phyloP scores from a whole-genome alignment of 164 flowering plant genomes.

The Cinnamomum chago region DNA sequence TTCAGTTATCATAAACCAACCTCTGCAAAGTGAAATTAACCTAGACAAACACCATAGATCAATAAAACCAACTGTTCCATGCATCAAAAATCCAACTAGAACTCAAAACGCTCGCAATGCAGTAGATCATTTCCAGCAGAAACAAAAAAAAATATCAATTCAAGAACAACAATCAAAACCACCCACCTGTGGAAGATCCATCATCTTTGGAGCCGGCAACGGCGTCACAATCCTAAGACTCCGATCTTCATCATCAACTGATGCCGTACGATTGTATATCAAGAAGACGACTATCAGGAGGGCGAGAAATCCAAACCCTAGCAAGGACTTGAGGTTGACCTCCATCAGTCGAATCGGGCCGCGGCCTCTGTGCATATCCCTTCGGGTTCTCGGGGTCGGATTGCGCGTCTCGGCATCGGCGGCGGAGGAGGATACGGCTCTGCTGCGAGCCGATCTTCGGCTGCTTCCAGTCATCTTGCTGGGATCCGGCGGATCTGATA shows the following conservation, averaged over 20 bases:
- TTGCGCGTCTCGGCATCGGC: background rate
- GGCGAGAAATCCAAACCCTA: constrained; percentile 7
- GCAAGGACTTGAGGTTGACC: constrained; percentile 5
- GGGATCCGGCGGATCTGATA: background rate
- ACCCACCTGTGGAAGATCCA: constrained; percentile 16
- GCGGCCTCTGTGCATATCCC: background rate
- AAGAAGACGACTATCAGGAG: constrained; percentile 1
- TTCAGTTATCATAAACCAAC: too few species aligned
- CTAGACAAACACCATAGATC: too few species aligned
- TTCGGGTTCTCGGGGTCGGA: background rate
- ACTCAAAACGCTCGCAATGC: too few species aligned
- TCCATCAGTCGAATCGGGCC: constrained; percentile 8
- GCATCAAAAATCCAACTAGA: too few species aligned
- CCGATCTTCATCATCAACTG: background rate
- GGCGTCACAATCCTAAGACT: constrained; percentile 10
- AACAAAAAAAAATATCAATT: background rate
- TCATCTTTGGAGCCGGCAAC: constrained; percentile 16
- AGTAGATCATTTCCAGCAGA: background rate
- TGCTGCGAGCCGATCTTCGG: constrained; percentile 9
- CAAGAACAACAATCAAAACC: background rate
- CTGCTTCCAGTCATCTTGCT: constrained; percentile 5
- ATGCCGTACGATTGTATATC: constrained; percentile 1
- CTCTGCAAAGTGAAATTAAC: too few species aligned
- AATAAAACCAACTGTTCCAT: too few species aligned
- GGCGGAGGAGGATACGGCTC: background rate